These are phyloP conservation scores for Ceratocystis ficicola DNA, from an alignment of 2,329 filamentous ascomycete genomes.

Conservation along the genomic window DNA sequence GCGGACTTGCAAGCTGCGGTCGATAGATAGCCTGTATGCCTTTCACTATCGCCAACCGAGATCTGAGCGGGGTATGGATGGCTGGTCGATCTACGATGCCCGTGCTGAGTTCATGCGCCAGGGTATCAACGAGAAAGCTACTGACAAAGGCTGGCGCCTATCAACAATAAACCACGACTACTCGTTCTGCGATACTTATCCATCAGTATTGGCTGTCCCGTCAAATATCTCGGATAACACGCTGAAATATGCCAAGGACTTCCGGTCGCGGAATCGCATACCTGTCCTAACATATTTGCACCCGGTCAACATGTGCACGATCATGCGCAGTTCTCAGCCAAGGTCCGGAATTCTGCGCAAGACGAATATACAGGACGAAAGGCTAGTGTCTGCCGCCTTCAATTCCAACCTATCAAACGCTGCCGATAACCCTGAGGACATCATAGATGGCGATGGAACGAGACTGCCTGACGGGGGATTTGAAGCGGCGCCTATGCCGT, in stretches of 20 bases:
- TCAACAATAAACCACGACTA: slow-evolving; percentile 85
- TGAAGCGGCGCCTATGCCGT: slow-evolving; percentile 9
- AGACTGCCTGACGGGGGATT: neutral
- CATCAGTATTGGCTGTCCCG: slow-evolving; percentile 71
- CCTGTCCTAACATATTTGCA: slow-evolving; percentile 90
- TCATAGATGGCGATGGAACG: neutral
- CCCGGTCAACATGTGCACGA: slow-evolving; percentile 90
- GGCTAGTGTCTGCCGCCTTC: slow-evolving; percentile 84
- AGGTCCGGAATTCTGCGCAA: slow-evolving; percentile 75
- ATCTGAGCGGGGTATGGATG: slow-evolving; percentile 60
- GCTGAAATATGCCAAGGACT: slow-evolving; percentile 80
- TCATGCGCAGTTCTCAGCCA: slow-evolving; percentile 88
- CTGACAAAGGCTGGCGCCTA: slow-evolving; percentile 73
- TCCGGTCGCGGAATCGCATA: slow-evolving; percentile 79
- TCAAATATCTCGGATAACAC: slow-evolving; percentile 91
- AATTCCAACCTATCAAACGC: slow-evolving; percentile 47
- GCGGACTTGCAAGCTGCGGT: slow-evolving; percentile 69
- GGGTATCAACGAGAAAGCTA: slow-evolving; percentile 71
- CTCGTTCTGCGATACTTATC: slow-evolving; percentile 84
- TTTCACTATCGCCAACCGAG: slow-evolving; percentile 70
- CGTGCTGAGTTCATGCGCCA: slow-evolving; percentile 75
- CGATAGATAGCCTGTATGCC: slow-evolving; percentile 80
- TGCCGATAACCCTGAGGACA: neutral
- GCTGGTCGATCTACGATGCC: slow-evolving; percentile 77
- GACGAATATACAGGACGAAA: slow-evolving; percentile 90